Base-by-base conservation (phyloP, 768 basidiomycete species). In the Leccinellum luteum region DNA sequence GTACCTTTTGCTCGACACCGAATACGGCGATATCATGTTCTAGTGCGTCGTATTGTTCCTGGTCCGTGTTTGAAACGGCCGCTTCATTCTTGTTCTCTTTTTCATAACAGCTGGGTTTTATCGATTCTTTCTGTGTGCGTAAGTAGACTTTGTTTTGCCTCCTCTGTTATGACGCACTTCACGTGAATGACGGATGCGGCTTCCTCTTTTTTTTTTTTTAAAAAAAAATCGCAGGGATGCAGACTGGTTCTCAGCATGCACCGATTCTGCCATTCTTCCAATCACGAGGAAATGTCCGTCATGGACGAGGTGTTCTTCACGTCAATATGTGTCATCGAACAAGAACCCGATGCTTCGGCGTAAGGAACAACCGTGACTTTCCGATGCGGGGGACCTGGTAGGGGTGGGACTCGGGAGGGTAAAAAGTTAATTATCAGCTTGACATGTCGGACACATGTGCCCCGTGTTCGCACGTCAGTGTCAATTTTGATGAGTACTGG, bases 121-220 rank as follows among this genome's bases (percentile, higher is more conserved):
- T 57, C 61, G 3, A 41, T 48, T 15, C 50, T 60, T 15, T 61
- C 58, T 17, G 41, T 60, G 34, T 51, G 54, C 23, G 60, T 60
- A 14, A 45, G 58, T 55, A 17, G 21, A 50, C 10, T 15, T 15
- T 21, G 31, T 44, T 34, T 27, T 52, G 6, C 52, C 17, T 25
- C 52, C 12, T 25, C 15, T 34, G 12, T 34, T 12, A 48, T 8
- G 47, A 27, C 27, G 10, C 19, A 30, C 27, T 14, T 41, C 23
- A 14, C 23, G 3, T 28, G 38, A 23, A 31, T 21, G 34, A 41
- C 32, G 48, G 19, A 25, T 45, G n/a, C n/a, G n/a, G n/a, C n/a
- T n/a, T n/a, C n/a, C 49, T 13, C 13, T 35, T 21, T 27, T 25
- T 32, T 32, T 32, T 32, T 14, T 32, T 31, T 12, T n/a, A n/a